Conservation (phyloP, 352 stramenopile genomes). For the Globisporangium yorkense region DNA sequence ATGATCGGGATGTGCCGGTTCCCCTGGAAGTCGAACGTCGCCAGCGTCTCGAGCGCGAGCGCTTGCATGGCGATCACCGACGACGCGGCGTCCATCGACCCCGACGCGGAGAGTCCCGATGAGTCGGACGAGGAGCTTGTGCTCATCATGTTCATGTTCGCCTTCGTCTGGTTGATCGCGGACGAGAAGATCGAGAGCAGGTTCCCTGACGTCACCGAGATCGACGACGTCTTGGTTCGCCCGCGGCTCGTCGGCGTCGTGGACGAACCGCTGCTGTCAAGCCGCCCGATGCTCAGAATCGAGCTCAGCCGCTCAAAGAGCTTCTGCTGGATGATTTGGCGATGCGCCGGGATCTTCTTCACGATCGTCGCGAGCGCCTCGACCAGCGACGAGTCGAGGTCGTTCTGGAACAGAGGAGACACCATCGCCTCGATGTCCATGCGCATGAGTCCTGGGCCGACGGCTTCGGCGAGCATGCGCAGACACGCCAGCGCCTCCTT, state of each 20-base stretch:
- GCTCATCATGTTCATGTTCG: conserved; percentile 29
- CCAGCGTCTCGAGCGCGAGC: conserved; percentile 78
- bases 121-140: conserved; percentile 28
- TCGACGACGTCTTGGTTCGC: conserved; percentile 71
- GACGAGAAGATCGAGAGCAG: conserved; percentile 69
- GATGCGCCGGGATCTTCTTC: conserved; percentile 76
- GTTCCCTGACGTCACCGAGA: conserved; percentile 58
- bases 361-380: conserved; percentile 82
- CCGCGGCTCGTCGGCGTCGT: conserved; percentile 56
- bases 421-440: conserved; percentile 83
- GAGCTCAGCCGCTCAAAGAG: conserved; percentile 78
- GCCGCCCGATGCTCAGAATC: conserved; percentile 48
- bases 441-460: conserved; percentile 62
- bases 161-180: conserved; percentile 37
- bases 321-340: conserved; percentile 74
- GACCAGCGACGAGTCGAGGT: conserved; percentile 72
- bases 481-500: conserved; percentile 79
- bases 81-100: conserved; percentile 32
- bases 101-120: conserved; percentile 20
- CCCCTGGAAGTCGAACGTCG: conserved; percentile 83
- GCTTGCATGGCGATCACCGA: conserved; percentile 75
- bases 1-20: conserved; percentile 85
- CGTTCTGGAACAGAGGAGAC: conserved; percentile 74
- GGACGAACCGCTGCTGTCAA: conserved; percentile 35
- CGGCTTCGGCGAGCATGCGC: conserved; percentile 74